These are phyloP conservation scores for Trametes gibbosa DNA, from an alignment of 768 basidiomycete species.

Conservation along the genomic window DNA sequence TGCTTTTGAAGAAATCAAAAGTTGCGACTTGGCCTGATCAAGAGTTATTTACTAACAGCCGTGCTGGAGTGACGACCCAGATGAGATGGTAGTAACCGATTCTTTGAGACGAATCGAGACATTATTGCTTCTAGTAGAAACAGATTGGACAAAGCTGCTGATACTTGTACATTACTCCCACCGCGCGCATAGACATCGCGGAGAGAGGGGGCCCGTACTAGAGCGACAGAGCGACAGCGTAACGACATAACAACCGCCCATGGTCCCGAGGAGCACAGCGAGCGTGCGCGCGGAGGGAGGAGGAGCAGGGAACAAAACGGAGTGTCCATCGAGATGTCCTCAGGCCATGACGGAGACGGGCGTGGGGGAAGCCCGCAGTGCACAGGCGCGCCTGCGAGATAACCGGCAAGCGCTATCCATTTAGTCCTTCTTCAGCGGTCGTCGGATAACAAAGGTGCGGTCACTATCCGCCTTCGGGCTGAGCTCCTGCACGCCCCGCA, in stretches of 20 bases:
- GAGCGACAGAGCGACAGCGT: constrained; percentile 4
- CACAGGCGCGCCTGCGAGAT: not conserved
- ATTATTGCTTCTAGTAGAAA: constrained; percentile 15
- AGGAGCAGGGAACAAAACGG: not conserved
- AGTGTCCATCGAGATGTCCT: constrained; percentile 18
- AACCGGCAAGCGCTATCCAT: not conserved
- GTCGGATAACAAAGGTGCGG: constrained; percentile 70
- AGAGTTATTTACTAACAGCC: no score
- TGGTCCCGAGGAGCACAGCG: not conserved
- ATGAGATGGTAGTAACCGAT: no score
- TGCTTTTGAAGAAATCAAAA: no score
- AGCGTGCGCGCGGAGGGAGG: not conserved
- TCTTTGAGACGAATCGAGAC: constrained; percentile 2
- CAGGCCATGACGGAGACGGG: not conserved
- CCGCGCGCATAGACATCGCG: constrained; percentile 11
- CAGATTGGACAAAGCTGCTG: constrained; percentile 2
- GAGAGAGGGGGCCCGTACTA: constrained; percentile 8
- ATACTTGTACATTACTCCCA: constrained; percentile 20
- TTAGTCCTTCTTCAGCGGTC: constrained; percentile 84
- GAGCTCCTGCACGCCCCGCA: constrained; percentile 62
- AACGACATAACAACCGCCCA: not conserved
- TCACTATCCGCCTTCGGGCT: constrained; percentile 61
- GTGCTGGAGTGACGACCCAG: no score
- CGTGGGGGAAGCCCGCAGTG: constrained; percentile 3
- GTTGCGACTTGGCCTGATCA: no score